Evolutionary conservation across 2,329 filamentous ascomycete species (phyloP).

Genomic region (Ceratocystis huliohia): DNA sequence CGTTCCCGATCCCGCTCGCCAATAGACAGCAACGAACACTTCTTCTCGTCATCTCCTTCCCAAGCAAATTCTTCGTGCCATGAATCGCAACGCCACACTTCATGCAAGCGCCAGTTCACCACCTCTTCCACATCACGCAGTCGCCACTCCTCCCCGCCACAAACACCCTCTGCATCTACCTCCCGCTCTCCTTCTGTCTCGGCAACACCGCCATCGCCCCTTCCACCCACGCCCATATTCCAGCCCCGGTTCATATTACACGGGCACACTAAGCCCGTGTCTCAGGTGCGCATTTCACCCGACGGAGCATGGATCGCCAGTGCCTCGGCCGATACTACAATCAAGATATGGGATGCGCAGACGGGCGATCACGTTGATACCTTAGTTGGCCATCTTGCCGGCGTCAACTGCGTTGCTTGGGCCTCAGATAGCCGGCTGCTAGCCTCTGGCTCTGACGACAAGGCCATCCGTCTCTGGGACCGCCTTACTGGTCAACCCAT

Average conservation of each 20-base stretch:
- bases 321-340: constrained; percentile 74
- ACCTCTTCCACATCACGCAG: constrained; percentile 25
- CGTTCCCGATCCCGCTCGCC: constrained; percentile 28
- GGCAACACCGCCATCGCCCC: constrained; percentile 35
- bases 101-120: constrained; percentile 28
- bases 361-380: constrained; percentile 75
- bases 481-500: constrained; percentile 47
- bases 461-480: constrained; percentile 89
- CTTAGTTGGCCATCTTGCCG: constrained; percentile 83
- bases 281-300: constrained; percentile 80
- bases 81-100: constrained; percentile 22
- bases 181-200: constrained; percentile 26
- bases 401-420: constrained; percentile 89
- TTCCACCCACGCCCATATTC: constrained; percentile 56
- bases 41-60: constrained; percentile 30
- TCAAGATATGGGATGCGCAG: constrained; percentile 77
- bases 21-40: constrained; percentile 28
- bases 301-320: constrained; percentile 83
- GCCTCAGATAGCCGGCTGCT: constrained; percentile 76
- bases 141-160: constrained; percentile 25
- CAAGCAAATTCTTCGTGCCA: constrained; percentile 25
- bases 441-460: constrained; percentile 89
- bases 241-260: constrained; percentile 55
- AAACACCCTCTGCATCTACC: constrained; percentile 30
- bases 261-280: constrained; percentile 68